phyloP scores from a whole-genome alignment of 1,284 basidiomycete species.

The Polyporus tsugae region DNA sequence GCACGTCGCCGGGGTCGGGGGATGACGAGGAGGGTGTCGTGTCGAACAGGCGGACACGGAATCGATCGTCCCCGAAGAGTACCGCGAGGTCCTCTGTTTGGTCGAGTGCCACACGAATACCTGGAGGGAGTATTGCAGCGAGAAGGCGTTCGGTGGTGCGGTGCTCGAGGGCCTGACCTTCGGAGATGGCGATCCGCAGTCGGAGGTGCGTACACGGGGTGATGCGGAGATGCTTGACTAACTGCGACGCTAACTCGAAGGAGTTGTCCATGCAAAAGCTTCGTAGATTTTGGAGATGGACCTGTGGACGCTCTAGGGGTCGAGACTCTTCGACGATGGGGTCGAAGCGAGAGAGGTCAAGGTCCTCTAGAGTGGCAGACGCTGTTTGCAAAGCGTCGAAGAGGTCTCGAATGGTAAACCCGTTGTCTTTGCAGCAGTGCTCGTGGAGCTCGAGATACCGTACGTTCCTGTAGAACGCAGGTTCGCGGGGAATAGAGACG shows the following conservation, averaged over 20 bases:
- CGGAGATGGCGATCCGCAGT: background rate
- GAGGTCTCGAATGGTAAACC: conserved; percentile 14
- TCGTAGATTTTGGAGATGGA: conserved; percentile 2
- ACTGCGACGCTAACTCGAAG: background rate
- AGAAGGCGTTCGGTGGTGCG: background rate
- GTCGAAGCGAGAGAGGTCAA: conserved; percentile 19
- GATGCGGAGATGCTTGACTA: conserved; percentile 7
- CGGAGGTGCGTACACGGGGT: background rate
- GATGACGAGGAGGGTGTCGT: background rate
- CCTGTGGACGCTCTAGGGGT: background rate
- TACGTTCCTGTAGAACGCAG: conserved; percentile 10
- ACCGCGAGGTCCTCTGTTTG: background rate
- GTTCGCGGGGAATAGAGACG: conserved; percentile 10
- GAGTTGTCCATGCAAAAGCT: conserved; percentile 12
- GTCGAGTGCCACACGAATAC: conserved; percentile 1
- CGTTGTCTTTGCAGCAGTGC: conserved; percentile 3
- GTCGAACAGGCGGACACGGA: background rate
- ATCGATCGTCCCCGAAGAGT: background rate
- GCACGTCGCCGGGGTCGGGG: background rate
- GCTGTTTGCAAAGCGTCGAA: conserved; percentile 9
- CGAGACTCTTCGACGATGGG: background rate
- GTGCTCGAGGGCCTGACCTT: background rate
- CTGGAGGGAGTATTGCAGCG: conserved; percentile 4
- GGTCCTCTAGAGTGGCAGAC: conserved; percentile 8
- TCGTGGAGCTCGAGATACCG: conserved; percentile 12